Evolutionary conservation across 2,329 filamentous ascomycete genomes (phyloP).

Genomic region (Lecanicillium sp.): DNA sequence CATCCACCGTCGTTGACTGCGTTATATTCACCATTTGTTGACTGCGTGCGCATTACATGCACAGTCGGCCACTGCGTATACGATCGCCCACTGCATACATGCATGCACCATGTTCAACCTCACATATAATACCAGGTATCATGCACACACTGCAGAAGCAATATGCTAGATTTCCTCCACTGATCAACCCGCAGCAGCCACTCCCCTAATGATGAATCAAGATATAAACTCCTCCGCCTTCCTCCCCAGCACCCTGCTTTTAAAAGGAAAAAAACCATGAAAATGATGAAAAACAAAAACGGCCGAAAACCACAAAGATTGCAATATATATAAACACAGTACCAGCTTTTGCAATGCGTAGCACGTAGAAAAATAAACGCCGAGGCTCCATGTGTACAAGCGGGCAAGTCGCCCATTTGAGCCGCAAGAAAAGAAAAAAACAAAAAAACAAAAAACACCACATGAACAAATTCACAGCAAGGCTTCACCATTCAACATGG

Average conservation of each 20-base stretch:
- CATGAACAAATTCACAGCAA: not conserved
- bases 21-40: too few species aligned
- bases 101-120: too few species aligned
- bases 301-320: not conserved
- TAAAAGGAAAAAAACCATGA: not conserved
- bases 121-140: too few species aligned
- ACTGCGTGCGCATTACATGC: too few species aligned
- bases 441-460: not conserved
- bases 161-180: too few species aligned
- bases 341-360: not conserved
- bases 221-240: not conserved
- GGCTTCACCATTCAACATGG: not conserved
- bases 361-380: constrained; percentile 6
- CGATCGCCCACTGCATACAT: too few species aligned
- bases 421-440: not conserved
- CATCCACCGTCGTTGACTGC: too few species aligned
- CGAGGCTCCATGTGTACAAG: constrained; percentile 9
- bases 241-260: not conserved
- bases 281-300: not conserved
- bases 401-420: not conserved
- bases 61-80: too few species aligned
- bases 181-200: not conserved
- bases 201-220: not conserved
- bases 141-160: too few species aligned
- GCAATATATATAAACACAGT: constrained; percentile 10